These are phyloP conservation scores for Cryphonectria naterciae DNA, from an alignment of 2,329 filamentous ascomycete genomes.

Conservation along the genomic window DNA sequence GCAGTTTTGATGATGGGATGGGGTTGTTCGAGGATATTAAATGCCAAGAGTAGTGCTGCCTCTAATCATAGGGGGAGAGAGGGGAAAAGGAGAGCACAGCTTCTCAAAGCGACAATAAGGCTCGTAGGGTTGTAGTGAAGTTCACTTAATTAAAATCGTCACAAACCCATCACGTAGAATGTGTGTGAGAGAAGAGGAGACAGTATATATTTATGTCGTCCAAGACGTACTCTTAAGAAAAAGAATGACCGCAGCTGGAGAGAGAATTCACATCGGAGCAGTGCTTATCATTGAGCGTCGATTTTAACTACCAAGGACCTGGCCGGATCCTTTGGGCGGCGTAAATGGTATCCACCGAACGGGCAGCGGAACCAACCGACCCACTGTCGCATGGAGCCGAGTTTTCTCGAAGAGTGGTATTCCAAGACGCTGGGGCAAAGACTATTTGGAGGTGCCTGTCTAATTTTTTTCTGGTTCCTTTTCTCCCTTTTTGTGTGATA, in stretches of 20 bases:
- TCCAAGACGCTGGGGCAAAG: background rate
- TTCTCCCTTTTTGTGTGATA: background rate
- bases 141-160: background rate
- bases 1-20: background rate
- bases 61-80: too few relatives aligned
- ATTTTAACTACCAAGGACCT: background rate
- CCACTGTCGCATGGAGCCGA: background rate
- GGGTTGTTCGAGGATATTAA: background rate
- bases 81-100: background rate
- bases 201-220: background rate
- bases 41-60: background rate
- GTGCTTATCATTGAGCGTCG: background rate
- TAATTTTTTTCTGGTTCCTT: background rate
- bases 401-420: background rate
- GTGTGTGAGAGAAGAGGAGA: too few relatives aligned
- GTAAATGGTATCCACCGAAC: background rate
- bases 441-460: background rate
- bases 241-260: background rate
- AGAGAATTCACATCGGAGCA: background rate
- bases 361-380: conserved; percentile 8
- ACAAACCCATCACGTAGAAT: background rate
- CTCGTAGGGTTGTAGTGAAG: background rate
- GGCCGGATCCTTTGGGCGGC: background rate
- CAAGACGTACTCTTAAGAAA: background rate
- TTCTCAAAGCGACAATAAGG: background rate